These are phyloP conservation scores for Aegilops umbellulata DNA, from an alignment of 176 grass and related monocot species.

Conservation along the genomic window DNA sequence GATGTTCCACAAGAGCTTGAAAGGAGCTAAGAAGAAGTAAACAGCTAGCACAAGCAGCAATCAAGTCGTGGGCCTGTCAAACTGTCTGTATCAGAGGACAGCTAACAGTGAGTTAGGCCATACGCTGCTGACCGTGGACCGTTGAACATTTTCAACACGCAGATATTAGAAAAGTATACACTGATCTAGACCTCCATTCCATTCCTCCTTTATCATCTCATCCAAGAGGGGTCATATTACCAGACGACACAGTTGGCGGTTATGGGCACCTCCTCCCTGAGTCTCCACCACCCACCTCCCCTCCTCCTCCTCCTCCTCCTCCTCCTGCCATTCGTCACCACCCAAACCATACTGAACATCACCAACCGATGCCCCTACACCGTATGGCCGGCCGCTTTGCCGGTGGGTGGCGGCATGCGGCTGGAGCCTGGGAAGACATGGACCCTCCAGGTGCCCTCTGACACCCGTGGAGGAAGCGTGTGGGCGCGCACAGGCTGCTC, in stretches of 20 bases:
- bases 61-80: too few species aligned
- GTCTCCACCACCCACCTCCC: not conserved
- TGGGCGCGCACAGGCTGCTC: constrained; percentile 12
- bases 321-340: not conserved
- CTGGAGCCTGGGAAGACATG: not conserved
- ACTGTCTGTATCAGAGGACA: not conserved
- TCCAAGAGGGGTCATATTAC: too few species aligned
- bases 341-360: not conserved
- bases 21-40: not conserved
- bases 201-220: not conserved
- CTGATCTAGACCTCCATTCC: not conserved
- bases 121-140: not conserved
- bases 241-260: too few species aligned
- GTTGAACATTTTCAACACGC: not conserved
- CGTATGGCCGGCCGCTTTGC: constrained; percentile 2
- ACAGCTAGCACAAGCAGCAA: not conserved
- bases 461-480: not conserved
- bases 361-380: constrained; percentile 27
- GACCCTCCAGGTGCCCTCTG: not conserved
- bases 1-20: not conserved
- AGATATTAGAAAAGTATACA: not conserved
- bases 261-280: too few species aligned
- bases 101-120: not conserved
- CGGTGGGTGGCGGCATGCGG: not conserved
- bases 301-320: not conserved